Evolutionary conservation across 768 basidiomycete genomes (phyloP), one percentile per base, ranked within the genome.

Genomic region (Termitomyces sp.): DNA sequence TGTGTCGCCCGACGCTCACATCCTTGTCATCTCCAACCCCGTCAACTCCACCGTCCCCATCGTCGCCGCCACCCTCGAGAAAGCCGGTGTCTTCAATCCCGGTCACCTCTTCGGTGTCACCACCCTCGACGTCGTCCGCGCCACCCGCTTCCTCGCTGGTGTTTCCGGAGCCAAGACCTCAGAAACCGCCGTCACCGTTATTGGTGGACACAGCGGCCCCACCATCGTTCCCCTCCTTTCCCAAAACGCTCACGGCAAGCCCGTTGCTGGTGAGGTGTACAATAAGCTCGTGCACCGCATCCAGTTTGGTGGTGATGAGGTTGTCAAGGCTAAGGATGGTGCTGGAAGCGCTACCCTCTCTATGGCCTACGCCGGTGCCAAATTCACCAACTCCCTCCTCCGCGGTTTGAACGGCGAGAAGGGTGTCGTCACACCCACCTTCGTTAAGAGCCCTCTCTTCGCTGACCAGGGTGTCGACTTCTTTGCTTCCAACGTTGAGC

Each of bases 31-130:
- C 74, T 96, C 95, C 64, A 99, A 99, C 86, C 96, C 96, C 52
- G 96, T 97, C 80, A 94, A 92, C 81, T 91, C 89, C 49, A 98
- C 97, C 58, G 97, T 98, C 56, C 96, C 97, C 64, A 97, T 99
- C 64, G 94, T 97, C 62, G 94, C 94, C 42, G 82, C 86, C 62
- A 89, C 90, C 56, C 87, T 97, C 70, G 84, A 90, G 75, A 91
- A 94, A 71, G 89, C 89, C 12, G 94, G 94, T 57, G 91, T 91
- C 56, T 98, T 89, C 76, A 85, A 99, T 78, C 92, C 94, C 52
- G 76, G 77, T 56, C 89, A 82, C 62, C 71, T 98, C 65, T 98
- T 97, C 71, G 97, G 96, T 81, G 89, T 99, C 59, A 98, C 96
- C 68, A 94, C 95, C 66, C 91, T 99, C 67, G 96, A 99, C 66